A percentile compares a stretch with the other conserved stretches of the same genome.
Conservation (phyloP, 306 rosid species). For the Corylus americana region DNA sequence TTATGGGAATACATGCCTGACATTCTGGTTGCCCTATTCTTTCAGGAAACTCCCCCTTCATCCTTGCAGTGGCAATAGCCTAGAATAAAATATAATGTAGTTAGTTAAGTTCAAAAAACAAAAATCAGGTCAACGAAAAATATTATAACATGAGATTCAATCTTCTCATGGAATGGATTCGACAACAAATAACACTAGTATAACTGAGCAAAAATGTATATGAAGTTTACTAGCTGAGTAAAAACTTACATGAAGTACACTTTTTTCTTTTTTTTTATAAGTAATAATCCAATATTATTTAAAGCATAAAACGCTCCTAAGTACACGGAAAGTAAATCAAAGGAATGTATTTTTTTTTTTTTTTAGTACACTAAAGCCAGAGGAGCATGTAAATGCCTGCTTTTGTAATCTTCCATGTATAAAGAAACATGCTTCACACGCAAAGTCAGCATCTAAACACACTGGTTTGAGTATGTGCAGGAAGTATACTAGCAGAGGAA, state of each 20-base stretch:
- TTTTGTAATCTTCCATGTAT: not conserved
- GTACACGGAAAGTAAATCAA: too few species aligned
- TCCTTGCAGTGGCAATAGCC: conserved; percentile 98
- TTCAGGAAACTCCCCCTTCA: conserved; percentile 98
- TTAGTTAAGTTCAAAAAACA: conserved; percentile 5
- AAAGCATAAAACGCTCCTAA: too few species aligned
- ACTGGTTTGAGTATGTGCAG: not conserved
- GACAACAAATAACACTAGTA: not conserved
- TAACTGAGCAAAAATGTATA: not conserved
- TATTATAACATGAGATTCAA: not conserved
- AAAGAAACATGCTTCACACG: not conserved
- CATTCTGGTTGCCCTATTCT: conserved; percentile 97
- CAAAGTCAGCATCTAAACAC: not conserved
- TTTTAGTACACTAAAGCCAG: not conserved
- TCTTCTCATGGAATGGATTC: not conserved
- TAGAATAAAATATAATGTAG: conserved; percentile 39
- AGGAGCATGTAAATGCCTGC: not conserved
- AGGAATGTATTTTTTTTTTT: too few species aligned
- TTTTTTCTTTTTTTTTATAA: too few species aligned
- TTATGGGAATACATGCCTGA: conserved; percentile 73
- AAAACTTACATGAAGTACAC: not conserved
- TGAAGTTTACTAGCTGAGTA: not conserved
- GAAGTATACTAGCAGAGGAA: not conserved
- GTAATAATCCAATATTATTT: too few species aligned
- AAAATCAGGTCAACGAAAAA: conserved; percentile 15